phyloP scores from a whole-genome alignment of 2,329 filamentous ascomycete genomes.

The Fusarium avenaceum region DNA sequence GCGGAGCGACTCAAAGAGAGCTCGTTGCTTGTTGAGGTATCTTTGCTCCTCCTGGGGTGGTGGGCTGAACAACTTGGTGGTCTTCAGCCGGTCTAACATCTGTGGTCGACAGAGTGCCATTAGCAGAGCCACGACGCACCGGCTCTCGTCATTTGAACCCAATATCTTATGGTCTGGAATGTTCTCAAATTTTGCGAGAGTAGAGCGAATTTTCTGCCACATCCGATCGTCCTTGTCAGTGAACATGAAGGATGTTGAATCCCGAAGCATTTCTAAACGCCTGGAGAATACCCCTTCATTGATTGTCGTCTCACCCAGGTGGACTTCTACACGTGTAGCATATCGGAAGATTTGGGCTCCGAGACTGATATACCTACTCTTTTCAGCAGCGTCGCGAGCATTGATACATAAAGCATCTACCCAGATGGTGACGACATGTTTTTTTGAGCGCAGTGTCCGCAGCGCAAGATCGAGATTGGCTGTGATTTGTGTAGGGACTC shows the following conservation, averaged over 20 bases:
- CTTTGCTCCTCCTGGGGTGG: too few relatives aligned
- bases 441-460: conserved; percentile 41
- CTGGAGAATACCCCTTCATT: too few relatives aligned
- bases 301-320: not conserved
- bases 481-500: conserved; percentile 40
- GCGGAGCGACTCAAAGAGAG: conserved; percentile 41
- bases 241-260: too few relatives aligned
- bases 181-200: too few relatives aligned
- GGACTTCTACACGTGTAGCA: conserved; percentile 37
- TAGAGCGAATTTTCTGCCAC: too few relatives aligned
- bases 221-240: too few relatives aligned
- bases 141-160: not conserved
- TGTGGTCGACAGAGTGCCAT: conserved; percentile 15
- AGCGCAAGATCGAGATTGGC: conserved; percentile 49
- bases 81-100: conserved; percentile 4
- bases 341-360: conserved; percentile 45
- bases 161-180: too few relatives aligned
- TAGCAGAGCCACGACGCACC: conserved; percentile 29
- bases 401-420: conserved; percentile 49
- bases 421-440: conserved; percentile 39
- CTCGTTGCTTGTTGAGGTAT: not conserved
- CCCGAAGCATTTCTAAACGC: too few relatives aligned
- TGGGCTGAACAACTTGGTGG: conserved; percentile 8
- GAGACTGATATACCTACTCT: conserved; percentile 43
- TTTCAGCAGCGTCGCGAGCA: conserved; percentile 43